These are phyloP conservation scores for Wickerhamomyces chambardii DNA, from an alignment of 805 yeast genomes.

Conservation along the genomic window DNA sequence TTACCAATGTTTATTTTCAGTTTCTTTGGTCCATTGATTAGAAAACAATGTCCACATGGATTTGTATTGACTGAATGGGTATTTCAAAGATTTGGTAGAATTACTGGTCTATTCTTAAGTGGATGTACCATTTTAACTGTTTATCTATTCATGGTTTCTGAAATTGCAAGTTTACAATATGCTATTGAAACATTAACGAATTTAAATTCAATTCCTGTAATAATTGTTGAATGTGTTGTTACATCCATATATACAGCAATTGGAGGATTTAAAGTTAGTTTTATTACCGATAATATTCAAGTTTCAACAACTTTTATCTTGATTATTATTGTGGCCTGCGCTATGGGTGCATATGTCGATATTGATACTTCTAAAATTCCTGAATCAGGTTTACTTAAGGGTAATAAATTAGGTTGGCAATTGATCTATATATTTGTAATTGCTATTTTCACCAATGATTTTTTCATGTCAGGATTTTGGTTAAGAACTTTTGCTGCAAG, in stretches of 20 bases:
- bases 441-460: conserved; percentile 85
- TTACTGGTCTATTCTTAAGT: conserved; percentile 68
- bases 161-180: conserved; percentile 69
- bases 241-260: conserved; percentile 80
- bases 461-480: conserved; percentile 92
- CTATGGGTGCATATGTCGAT: conserved; percentile 66
- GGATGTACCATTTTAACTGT: conserved; percentile 79
- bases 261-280: conserved; percentile 88
- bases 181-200: conserved; percentile 77
- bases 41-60: conserved; percentile 79
- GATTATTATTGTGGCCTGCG: conserved; percentile 63
- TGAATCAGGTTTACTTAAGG: conserved; percentile 53
- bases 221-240: conserved; percentile 79
- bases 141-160: conserved; percentile 82
- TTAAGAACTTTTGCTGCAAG: conserved; percentile 86
- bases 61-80: conserved; percentile 94
- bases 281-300: conserved; percentile 80
- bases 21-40: conserved; percentile 69
- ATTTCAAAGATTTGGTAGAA: conserved; percentile 66
- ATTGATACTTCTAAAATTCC: conserved; percentile 53
- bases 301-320: conserved; percentile 64
- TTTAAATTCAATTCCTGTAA: conserved; percentile 67
- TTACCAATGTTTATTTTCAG: conserved; percentile 83
- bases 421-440: conserved; percentile 73
- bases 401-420: conserved; percentile 81